Base-by-base conservation (phyloP, 1,284 basidiomycete genomes). In the Xerocomus cyaneibrunnescens region DNA sequence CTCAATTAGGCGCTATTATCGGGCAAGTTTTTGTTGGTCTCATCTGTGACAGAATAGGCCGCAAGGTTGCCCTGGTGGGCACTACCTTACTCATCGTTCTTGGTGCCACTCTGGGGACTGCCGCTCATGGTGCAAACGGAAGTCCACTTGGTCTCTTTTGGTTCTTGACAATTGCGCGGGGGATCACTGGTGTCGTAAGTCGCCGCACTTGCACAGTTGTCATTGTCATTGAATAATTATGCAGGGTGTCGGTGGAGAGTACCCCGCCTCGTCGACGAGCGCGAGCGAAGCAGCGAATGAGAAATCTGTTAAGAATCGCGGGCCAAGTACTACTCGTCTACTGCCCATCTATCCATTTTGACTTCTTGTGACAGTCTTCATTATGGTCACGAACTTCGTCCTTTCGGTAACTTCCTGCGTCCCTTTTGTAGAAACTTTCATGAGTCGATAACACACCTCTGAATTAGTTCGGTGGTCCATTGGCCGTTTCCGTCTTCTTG, bases 211-310 rank as follows among this genome's bases (percentile, higher is more conserved):
- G 14, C n/a, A 12, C 14, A 10, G 14, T 44, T 32, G 31, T 28
- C 19, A 48, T 35, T n/a, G 14, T 45, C 45, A 38, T 41, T 56
- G 23, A 57, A 32, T 22, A 57, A 32, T 22, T 17, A 34, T 52
- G 27, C 39, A 84, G 80, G 84, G 86, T 51, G 85, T 85, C 7
- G 86, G 87, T 22, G 87, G 88, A 13, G 87, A 91, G 72, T 92
- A 91, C 66, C 87, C 88, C 0, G 85, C 85, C 3, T 85, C 83
- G 12, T 83, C 80, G 2, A 82, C 85, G 0, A 78, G 76, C 28
- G 85, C 85, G 2, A 81, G 78, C 37, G 87, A 90, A 64, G 81
- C 86, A 30, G 85, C 86, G 10, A 90, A 91, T 60, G 87, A 91
- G 69, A 80, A 78, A 55, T 81, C 80, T 67, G 54, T 79, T 31